Percentiles rank a stretch among this genome's conserved stretches.
These are phyloP conservation scores for Thraustotheca clavata DNA, from an alignment of 352 stramenopile species.

Conservation along the genomic window DNA sequence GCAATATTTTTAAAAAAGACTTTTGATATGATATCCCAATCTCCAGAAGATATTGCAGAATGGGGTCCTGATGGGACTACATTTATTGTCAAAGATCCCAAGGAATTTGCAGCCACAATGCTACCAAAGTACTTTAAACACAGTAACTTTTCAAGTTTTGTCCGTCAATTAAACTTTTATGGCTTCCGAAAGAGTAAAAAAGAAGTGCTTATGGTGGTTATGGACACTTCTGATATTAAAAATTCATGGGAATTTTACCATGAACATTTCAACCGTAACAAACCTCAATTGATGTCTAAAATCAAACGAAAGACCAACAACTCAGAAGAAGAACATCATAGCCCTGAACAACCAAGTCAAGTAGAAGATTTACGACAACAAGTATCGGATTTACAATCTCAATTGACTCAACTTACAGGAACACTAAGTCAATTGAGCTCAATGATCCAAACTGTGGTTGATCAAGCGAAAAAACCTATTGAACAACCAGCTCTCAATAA, in stretches of 20 bases:
- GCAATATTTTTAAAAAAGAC: conserved; percentile 21
- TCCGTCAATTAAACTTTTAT: conserved; percentile 25
- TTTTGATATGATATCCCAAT: conserved; percentile 25
- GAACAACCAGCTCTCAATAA: not conserved
- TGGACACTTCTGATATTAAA: conserved; percentile 9
- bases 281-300: conserved; percentile 25
- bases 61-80: conserved; percentile 23
- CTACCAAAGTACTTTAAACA: conserved; percentile 25
- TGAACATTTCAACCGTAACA: conserved; percentile 23
- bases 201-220: not conserved
- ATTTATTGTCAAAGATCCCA: conserved; percentile 26
- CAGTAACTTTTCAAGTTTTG: conserved; percentile 23
- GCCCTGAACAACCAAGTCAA: not conserved
- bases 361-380: conserved; percentile 5
- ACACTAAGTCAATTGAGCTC: conserved; percentile 9
- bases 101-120: conserved; percentile 22
- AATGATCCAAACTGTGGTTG: conserved; percentile 5
- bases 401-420: not conserved
- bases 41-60: conserved; percentile 15
- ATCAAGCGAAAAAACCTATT: not conserved
- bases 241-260: conserved; percentile 30
- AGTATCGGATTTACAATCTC: not conserved
- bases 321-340: not conserved
- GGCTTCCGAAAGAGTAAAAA: conserved; percentile 22
- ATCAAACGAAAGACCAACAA: conserved; percentile 25